Base-by-base conservation (phyloP, 257 asterid genomes). In the Thymus quinquecostatus region DNA sequence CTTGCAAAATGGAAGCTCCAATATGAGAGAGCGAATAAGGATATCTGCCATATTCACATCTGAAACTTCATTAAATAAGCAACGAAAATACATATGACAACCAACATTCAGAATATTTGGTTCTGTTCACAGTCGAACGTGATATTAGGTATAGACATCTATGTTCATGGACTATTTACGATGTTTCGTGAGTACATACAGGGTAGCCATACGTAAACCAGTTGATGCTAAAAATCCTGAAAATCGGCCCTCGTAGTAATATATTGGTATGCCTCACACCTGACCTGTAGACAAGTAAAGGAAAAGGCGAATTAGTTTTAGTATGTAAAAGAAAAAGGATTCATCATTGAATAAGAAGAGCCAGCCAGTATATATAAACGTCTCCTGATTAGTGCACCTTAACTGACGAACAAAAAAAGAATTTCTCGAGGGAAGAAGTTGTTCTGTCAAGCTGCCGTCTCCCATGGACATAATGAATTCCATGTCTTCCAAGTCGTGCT, bases 1-100 rank as follows among this genome's bases (percentile, higher is more conserved):
- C 99, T 95, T 34, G 99, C 97, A 70, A 95, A 95, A 84, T 92
- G 97, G 86, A 95, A 92, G 92, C 99, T 95, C 99, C 99, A 95
- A 77, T 89, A 95, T 2, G 97, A 87, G 33, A 95, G 96, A 47
- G 93, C 99, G 54, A 92, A 79, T 86, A 95, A 83, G 69, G 99
- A 95, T 80, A 95, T 86, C 99, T 95, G 96, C 70, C 92, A 88
- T 78, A 75, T 79, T 81, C 34, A 79, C 74, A 74, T 79, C 78
- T 82, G 83, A 81, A 79, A 75, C 78, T 82, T 84, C 76, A 69
- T 72, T 75, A 84, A 70, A 65, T 77, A 80, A 82, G 82, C 78
- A 80, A 74, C 50, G 78, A 77, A 68, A 56, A 71, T 34, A 69
- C 57, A 14, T 10, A 57, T 50, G 29, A 69, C 48, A 60, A 68